Evolutionary conservation across 116 monocot species (phyloP).

Genomic region (Trichopus zeylanicus): DNA sequence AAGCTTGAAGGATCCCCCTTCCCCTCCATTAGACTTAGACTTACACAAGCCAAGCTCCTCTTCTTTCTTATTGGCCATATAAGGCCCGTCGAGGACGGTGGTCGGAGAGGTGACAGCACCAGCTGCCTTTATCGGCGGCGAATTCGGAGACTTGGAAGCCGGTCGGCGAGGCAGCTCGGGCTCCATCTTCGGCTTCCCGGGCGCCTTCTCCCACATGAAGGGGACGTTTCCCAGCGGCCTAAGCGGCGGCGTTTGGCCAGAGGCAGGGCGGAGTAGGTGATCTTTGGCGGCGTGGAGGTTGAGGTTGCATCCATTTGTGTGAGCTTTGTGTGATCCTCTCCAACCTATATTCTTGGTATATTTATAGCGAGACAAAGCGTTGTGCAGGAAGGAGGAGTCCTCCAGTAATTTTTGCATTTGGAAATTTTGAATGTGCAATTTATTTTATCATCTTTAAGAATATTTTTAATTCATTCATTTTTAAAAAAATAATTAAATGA

Average conservation of each 20-base stretch:
- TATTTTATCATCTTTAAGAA: too few relatives aligned
- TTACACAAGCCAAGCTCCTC: background rate
- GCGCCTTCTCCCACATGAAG: constrained; percentile 58
- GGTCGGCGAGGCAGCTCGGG: constrained; percentile 4
- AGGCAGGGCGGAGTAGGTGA: background rate
- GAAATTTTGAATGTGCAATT: too few relatives aligned
- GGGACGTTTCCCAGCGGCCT: constrained; percentile 31
- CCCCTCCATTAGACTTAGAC: background rate
- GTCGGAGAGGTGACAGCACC: constrained; percentile 7
- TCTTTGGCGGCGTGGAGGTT: background rate
- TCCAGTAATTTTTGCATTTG: too few relatives aligned
- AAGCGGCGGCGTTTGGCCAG: constrained; percentile 29
- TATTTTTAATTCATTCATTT: too few relatives aligned
- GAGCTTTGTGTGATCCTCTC: background rate
- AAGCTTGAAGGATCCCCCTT: background rate
- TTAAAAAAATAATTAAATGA: too few relatives aligned
- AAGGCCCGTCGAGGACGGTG: constrained; percentile 13
- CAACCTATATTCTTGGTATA: too few relatives aligned
- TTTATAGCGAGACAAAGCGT: too few relatives aligned
- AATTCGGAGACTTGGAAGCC: constrained; percentile 11
- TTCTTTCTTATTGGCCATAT: background rate
- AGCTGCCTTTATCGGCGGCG: background rate
- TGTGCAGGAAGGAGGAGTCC: too few relatives aligned
- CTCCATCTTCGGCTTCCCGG: constrained; percentile 34
- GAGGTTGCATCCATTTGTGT: background rate